Percentiles rank a stretch among this genome's conserved stretches.
Conservation (phyloP, 805 yeast genomes). For the Candida jianshihensis region DNA sequence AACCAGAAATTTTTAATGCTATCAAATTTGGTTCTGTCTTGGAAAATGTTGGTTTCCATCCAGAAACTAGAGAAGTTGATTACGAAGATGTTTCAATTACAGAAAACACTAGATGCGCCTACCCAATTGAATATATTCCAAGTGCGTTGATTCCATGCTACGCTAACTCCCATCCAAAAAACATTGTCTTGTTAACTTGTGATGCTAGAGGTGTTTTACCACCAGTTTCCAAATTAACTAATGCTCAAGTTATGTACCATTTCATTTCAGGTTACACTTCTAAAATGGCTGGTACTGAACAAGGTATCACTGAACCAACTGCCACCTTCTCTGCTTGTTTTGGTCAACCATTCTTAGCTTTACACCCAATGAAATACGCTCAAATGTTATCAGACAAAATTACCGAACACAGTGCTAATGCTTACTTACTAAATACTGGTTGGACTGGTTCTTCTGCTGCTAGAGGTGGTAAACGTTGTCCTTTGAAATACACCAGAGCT, state of each 20-base stretch:
- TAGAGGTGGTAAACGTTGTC: constrained; percentile 95
- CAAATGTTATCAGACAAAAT: constrained; percentile 93
- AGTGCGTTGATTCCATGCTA: constrained; percentile 93
- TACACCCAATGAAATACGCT: constrained; percentile 98
- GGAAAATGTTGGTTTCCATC: constrained; percentile 89
- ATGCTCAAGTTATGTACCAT: constrained; percentile 98
- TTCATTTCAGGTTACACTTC: constrained; percentile 98
- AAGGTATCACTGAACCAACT: constrained; percentile 96
- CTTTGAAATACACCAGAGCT: constrained; percentile 95
- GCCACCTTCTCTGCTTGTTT: constrained; percentile 98
- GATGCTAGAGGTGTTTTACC: constrained; percentile 98
- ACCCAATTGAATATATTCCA: constrained; percentile 95
- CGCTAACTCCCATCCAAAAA: constrained; percentile 85
- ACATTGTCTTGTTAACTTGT: constrained; percentile 88
- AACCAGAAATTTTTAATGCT: constrained; percentile 95
- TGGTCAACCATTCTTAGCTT: constrained; percentile 97
- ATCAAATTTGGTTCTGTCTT: constrained; percentile 90
- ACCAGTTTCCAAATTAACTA: constrained; percentile 88
- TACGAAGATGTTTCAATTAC: constrained; percentile 77
- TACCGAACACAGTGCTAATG: constrained; percentile 78
- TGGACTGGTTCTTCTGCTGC: constrained; percentile 95
- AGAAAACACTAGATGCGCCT: constrained; percentile 97
- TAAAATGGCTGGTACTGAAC: constrained; percentile 99
- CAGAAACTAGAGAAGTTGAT: constrained; percentile 72
- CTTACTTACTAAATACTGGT: constrained; percentile 97